Evolutionary conservation across 768 basidiomycete species (phyloP), one percentile per base, ranked within the genome.

Genomic region (Mycena alexandri): DNA sequence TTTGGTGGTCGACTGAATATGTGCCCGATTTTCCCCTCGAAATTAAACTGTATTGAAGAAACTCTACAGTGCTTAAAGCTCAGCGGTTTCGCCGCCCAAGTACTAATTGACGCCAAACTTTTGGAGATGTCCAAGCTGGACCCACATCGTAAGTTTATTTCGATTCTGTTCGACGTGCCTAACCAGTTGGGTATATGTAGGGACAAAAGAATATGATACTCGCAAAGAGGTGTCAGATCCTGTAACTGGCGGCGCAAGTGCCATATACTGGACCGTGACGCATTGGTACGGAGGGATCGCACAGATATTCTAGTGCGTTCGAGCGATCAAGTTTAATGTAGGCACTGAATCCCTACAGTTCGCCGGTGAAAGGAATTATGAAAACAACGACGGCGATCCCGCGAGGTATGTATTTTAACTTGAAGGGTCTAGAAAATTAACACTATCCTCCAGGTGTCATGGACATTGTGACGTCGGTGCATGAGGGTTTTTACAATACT

Each of bases 1-100:
- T 86, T 5, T 91, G 89, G 89, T 90, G 86, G 85, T 87, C 83
- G 4, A 79, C 80, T 11, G 79, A 84, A 72, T 79, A 85, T 71
- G 86, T 84, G 68, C 8, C 78, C 75, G 19, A 22, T 57, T 24
- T 19, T 34, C 33, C 2, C 14, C n/a, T n/a, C 7, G 29, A 24
- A 5, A 14, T 46, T 22, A n/a, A 51, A 24, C 17, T 34, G 19
- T 51, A 29, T 29, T 22, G 14, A 19, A 29, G 44, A 65, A 14
- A 56, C 61, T 48, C 46, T 68, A 2, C 67, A 87, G 79, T 87
- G 81, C 65, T 69, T 89, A 46, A 81, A 82, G 61, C 79, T 90
- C 11, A 87, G 86, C 51, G 83, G 82, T 3, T 84, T 87, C 47
- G 87, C 85, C 5, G 89, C 87, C 0, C 86, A 87, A 64, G 76